Evolutionary conservation across 106 monocot species (phyloP), one percentile per base, ranked within the genome.

Genomic region (Amphibolis antarctica): DNA sequence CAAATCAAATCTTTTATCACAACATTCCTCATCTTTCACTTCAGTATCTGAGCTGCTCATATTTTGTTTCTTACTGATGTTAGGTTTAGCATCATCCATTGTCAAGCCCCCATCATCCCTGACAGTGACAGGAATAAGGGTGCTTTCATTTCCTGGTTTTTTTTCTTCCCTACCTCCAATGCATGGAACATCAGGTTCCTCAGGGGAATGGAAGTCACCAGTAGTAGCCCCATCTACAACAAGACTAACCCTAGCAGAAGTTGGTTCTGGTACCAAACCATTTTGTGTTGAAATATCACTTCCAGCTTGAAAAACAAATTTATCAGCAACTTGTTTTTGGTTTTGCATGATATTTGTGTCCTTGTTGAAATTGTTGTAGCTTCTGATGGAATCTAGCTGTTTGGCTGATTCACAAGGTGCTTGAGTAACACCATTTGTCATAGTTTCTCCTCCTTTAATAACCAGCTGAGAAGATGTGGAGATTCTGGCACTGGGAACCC

Each of bases 11-110:
- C 10, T 69, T 27, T 57, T 45, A 52, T 67, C 53, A 77, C 61
- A 66, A 23, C 55, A 66, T 28, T 58, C 42, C 20, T 84, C 81
- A 73, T 67, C 72, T 70, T 81, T 91, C 28, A 77, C 47, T 36
- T 76, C 74, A 66, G 66, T 24, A 74, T n/a, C 63, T 74, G 66
- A 44, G 24, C 10, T 29, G 18, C 27, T 75, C 74, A 49, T 63
- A 23, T 9, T 75, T 46, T 59, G 43, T 60, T 60, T 28, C 63
- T 65, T 64, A 48, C 43, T 58, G 64, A n/a, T 44, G 76, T 20
- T 49, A 54, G 36, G 44, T 20, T 62, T 66, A 14, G 21, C 22
- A 62, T 60, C 76, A 73, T 28, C 66, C 66, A 27, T 62, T 69
- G 25, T 29, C 36, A 60, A 19, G 19, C 63, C 60, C 47, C 30